Conservation (phyloP, 768 basidiomycete species). For the Lactarius hengduanensis region DNA sequence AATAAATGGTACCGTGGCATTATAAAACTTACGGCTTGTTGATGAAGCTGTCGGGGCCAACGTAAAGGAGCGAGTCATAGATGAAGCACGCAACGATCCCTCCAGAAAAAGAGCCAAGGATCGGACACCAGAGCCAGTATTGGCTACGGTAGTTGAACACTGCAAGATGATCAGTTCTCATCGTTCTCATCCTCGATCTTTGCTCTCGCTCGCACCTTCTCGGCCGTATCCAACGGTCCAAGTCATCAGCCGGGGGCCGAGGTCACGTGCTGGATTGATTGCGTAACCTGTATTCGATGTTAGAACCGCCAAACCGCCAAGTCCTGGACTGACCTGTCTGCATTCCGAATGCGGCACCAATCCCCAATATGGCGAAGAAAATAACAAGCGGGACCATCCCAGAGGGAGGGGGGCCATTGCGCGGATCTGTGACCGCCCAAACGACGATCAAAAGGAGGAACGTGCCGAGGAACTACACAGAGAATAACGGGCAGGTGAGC, state of each 20-base stretch:
- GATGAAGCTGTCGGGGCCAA: conserved; percentile 53
- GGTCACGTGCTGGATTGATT: conserved; percentile 68
- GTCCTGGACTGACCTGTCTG: conserved; percentile 41
- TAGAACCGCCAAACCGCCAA: background rate
- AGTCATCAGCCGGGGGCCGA: conserved; percentile 65
- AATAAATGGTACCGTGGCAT: too few relatives aligned
- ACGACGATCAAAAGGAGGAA: conserved; percentile 53
- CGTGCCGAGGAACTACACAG: conserved; percentile 50
- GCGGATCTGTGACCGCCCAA: conserved; percentile 51
- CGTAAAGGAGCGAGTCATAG: conserved; percentile 59
- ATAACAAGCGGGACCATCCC: conserved; percentile 55
- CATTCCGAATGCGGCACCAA: conserved; percentile 57
- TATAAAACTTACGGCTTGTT: conserved; percentile 49
- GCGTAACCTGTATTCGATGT: conserved; percentile 44
- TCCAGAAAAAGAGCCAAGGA: conserved; percentile 58
- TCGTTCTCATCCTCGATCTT: too few relatives aligned
- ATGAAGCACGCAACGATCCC: conserved; percentile 50
- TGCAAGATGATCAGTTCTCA: background rate
- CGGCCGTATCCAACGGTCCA: conserved; percentile 68
- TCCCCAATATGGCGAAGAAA: conserved; percentile 55
- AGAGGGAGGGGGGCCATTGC: conserved; percentile 47
- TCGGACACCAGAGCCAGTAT: conserved; percentile 72
- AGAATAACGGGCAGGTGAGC: background rate
- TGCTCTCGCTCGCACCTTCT: conserved; percentile 34
- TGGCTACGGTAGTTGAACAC: conserved; percentile 49